Percentiles rank a stretch among this genome's conserved stretches.
phyloP scores from a whole-genome alignment of 2,329 filamentous ascomycete species.

The Fusarium globosum region DNA sequence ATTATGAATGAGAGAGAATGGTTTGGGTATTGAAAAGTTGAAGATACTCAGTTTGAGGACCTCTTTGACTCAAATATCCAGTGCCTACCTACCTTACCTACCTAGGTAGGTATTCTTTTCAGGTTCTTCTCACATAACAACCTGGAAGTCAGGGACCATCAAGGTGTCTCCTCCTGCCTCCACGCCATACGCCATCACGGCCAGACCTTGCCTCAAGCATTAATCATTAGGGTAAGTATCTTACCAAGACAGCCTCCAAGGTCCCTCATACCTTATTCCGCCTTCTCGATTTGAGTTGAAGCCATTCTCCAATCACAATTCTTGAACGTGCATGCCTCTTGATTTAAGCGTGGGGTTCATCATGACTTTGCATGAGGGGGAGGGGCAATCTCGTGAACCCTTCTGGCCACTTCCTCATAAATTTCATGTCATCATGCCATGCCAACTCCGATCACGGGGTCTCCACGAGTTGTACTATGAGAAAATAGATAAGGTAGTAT shows the following conservation, averaged over 20 bases:
- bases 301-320: conserved; percentile 26
- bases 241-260: conserved; percentile 2
- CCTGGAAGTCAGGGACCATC: conserved; percentile 31
- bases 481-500: neutral
- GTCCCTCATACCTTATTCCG: conserved; percentile 2
- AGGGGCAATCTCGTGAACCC: conserved; percentile 34
- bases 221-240: too few relatives aligned
- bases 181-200: conserved; percentile 9
- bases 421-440: conserved; percentile 14
- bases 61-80: conserved; percentile 22
- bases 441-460: neutral
- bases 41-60: neutral
- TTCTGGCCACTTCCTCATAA: conserved; percentile 25
- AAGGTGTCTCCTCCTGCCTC: conserved; percentile 24
- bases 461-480: neutral
- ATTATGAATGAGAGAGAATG: neutral
- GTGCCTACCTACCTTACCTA: neutral
- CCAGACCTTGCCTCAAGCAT: neutral
- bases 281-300: neutral
- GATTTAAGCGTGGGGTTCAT: conserved; percentile 20
- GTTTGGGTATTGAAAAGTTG: neutral
- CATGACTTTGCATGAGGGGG: conserved; percentile 25
- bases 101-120: neutral
- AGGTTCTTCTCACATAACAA: neutral
- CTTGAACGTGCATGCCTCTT: neutral